These are phyloP conservation scores for Schoenoplectus tabernaemontani DNA, from an alignment of 202 grass and related monocot genomes.

Conservation along the genomic window DNA sequence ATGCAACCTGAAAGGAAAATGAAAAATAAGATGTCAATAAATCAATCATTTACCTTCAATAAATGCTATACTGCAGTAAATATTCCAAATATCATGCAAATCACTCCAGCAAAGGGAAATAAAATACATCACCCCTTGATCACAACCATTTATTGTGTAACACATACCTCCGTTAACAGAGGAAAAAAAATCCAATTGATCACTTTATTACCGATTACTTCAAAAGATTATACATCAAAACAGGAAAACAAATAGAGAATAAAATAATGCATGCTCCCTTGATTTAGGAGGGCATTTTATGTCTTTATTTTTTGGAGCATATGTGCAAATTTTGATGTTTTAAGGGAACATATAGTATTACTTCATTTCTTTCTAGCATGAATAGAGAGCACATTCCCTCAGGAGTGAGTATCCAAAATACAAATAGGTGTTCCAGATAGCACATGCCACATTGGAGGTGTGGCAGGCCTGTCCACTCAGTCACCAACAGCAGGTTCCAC, in stretches of 20 bases:
- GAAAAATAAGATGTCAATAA: not conserved
- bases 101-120: not conserved
- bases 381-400: not conserved
- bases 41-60: not conserved
- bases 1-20: slow-evolving; percentile 9
- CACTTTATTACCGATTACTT: not conserved
- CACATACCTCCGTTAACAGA: not conserved
- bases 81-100: not conserved
- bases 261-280: no score
- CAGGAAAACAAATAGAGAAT: not conserved
- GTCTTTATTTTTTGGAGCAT: not conserved
- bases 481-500: not conserved
- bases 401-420: no score
- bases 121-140: not conserved
- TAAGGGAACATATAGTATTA: not conserved
- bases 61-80: not conserved
- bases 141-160: not conserved
- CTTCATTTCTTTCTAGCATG: not conserved
- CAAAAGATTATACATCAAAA: not conserved
- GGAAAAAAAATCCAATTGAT: not conserved
- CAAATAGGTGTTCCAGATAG: not conserved
- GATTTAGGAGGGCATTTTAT: not conserved
- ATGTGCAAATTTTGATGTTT: not conserved
- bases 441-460: not conserved
- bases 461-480: not conserved